Conservation (phyloP, 108 stramenopile species). For the Fragilariopsis cylindrus region DNA sequence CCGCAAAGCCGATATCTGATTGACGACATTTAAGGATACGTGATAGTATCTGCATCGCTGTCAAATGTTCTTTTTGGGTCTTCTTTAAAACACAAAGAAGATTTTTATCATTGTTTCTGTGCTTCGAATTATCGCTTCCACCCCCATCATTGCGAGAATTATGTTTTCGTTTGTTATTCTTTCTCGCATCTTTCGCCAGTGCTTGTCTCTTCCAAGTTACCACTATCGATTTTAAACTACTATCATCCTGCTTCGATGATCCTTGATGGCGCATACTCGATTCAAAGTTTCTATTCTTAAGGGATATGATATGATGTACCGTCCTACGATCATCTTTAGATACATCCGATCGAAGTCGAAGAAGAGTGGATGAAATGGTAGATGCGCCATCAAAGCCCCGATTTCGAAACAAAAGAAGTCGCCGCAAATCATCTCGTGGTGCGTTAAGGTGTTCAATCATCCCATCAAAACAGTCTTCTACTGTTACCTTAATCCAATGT, state of each 20-base stretch:
- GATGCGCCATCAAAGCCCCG: slow-evolving; percentile 21
- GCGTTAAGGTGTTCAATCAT: slow-evolving; percentile 47
- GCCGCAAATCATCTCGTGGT: slow-evolving; percentile 33
- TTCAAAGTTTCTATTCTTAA: slow-evolving; percentile 53
- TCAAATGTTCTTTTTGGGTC: slow-evolving; percentile 68
- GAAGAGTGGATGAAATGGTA: slow-evolving; percentile 5
- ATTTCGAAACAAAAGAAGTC: slow-evolving; percentile 27
- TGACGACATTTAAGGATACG: slow-evolving; percentile 59
- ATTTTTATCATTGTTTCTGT: slow-evolving; percentile 22
- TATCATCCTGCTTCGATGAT: background rate
- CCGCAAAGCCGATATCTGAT: slow-evolving; percentile 76
- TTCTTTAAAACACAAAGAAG: slow-evolving; percentile 71
- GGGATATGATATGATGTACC: slow-evolving; percentile 52
- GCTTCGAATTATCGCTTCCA: background rate
- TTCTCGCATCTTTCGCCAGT: slow-evolving; percentile 19
- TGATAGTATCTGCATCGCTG: slow-evolving; percentile 48
- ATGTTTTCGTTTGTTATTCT: slow-evolving; percentile 34
- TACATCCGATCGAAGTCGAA: slow-evolving; percentile 52
- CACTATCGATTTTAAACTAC: slow-evolving; percentile 2
- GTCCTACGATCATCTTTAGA: slow-evolving; percentile 50
- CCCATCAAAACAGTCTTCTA: slow-evolving; percentile 58
- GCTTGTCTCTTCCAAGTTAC: slow-evolving; percentile 27
- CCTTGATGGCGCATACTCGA: slow-evolving; percentile 43
- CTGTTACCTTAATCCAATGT: slow-evolving; percentile 42
- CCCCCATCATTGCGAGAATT: slow-evolving; percentile 21